phyloP scores from a whole-genome alignment of 179 eudicot species.

The Beta corolliflora region DNA sequence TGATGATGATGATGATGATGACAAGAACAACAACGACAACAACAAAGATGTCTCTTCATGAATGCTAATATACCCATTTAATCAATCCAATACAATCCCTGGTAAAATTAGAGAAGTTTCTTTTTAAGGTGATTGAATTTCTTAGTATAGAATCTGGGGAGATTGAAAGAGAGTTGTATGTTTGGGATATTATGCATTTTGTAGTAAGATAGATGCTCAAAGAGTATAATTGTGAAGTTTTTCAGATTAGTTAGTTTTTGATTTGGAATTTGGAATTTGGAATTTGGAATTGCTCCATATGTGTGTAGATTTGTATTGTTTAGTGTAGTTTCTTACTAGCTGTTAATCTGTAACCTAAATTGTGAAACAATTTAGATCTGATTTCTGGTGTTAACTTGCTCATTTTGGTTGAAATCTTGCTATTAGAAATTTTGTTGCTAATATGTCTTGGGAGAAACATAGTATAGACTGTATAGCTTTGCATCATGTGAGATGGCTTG shows the following conservation, averaged over 20 bases:
- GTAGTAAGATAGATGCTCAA: constrained; percentile 6
- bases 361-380: not conserved
- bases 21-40: not conserved
- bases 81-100: not conserved
- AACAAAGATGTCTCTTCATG: not conserved
- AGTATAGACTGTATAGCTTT: not conserved
- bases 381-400: not conserved
- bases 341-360: constrained; percentile 1
- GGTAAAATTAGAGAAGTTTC: not conserved
- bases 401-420: not conserved
- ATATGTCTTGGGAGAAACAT: not conserved
- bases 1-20: not conserved
- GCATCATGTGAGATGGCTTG: not conserved
- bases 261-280: not conserved
- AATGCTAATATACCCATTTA: not conserved
- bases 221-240: constrained; percentile 13
- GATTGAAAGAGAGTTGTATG: not conserved
- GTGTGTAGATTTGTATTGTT: constrained; percentile 20
- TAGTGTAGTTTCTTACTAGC: not conserved
- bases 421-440: not conserved
- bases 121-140: not conserved
- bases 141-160: not conserved
- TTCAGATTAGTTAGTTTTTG: not conserved
- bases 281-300: not conserved
- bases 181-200: constrained; percentile 8